phyloP scores from a whole-genome alignment of 2,329 filamentous ascomycete genomes.

The Mycocentrospora acerina region DNA sequence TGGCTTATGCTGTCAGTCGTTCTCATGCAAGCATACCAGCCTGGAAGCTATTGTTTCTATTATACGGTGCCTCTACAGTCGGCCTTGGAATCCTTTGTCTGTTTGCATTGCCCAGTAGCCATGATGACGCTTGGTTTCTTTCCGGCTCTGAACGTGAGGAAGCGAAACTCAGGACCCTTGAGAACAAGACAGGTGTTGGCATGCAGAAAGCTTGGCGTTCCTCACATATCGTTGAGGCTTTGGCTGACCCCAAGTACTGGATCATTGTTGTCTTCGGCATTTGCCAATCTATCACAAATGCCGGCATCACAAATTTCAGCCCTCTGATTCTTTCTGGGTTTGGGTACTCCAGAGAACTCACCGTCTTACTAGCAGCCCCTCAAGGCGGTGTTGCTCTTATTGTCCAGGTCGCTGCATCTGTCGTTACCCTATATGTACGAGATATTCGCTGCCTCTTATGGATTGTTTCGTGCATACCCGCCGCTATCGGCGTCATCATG shows the following conservation, averaged over 20 bases:
- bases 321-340: conserved; percentile 6
- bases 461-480: conserved; percentile 4
- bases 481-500: conserved; percentile 2
- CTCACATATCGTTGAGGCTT: no score
- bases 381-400: conserved; percentile 3
- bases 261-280: conserved; percentile 7
- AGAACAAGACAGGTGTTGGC: no score
- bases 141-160: no score
- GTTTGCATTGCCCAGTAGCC: conserved; percentile 4
- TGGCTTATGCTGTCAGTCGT: conserved; percentile 5
- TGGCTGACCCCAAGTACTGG: conserved; percentile 6
- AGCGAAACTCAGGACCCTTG: no score
- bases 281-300: conserved; percentile 5
- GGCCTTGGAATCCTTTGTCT: conserved; percentile 4
- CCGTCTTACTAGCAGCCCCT: conserved; percentile 4
- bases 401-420: conserved; percentile 1
- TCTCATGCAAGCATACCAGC: conserved; percentile 1
- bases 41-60: conserved; percentile 7
- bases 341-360: conserved; percentile 2
- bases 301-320: conserved; percentile 4
- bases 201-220: no score
- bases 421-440: conserved; percentile 4
- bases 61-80: conserved; percentile 4
- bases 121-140: conserved; percentile 4
- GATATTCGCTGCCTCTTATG: conserved; percentile 5